These are phyloP conservation scores for Starmerella apis DNA, from an alignment of 805 yeast genomes.

Conservation along the genomic window DNA sequence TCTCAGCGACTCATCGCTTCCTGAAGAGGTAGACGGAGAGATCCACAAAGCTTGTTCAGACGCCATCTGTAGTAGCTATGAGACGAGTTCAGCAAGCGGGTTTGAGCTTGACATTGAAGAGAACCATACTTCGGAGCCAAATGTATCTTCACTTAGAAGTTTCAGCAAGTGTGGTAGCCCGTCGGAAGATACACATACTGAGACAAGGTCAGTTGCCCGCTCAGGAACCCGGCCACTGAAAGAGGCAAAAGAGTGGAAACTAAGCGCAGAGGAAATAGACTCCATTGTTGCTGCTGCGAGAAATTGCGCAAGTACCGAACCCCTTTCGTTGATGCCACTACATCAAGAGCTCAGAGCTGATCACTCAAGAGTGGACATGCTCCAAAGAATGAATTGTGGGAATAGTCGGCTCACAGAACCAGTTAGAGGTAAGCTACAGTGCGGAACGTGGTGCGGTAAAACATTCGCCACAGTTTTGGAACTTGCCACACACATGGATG, in stretches of 20 bases:
- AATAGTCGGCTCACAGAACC: neutral
- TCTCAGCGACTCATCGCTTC: neutral
- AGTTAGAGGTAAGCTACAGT: neutral
- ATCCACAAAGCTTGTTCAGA: too few relatives aligned
- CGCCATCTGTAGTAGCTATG: too few relatives aligned
- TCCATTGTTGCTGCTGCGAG: neutral
- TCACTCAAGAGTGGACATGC: neutral
- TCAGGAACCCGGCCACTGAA: too few relatives aligned
- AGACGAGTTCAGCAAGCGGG: too few relatives aligned
- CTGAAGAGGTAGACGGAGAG: neutral
- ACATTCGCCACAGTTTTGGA: neutral
- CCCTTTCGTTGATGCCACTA: too few relatives aligned
- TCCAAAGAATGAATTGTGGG: neutral
- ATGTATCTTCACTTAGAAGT: too few relatives aligned
- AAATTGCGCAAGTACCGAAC: too few relatives aligned
- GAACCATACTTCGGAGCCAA: too few relatives aligned
- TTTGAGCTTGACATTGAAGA: too few relatives aligned
- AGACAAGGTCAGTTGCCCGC: too few relatives aligned
- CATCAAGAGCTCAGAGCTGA: neutral
- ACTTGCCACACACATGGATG: conserved; percentile 17
- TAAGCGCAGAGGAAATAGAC: neutral
- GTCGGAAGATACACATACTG: too few relatives aligned
- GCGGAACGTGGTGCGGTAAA: neutral
- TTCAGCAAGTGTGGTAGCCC: too few relatives aligned
- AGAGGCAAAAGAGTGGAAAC: neutral